Evolutionary conservation across 148 eudicot genomes (phyloP).

Genomic region (Vaccinium myrtillus): DNA sequence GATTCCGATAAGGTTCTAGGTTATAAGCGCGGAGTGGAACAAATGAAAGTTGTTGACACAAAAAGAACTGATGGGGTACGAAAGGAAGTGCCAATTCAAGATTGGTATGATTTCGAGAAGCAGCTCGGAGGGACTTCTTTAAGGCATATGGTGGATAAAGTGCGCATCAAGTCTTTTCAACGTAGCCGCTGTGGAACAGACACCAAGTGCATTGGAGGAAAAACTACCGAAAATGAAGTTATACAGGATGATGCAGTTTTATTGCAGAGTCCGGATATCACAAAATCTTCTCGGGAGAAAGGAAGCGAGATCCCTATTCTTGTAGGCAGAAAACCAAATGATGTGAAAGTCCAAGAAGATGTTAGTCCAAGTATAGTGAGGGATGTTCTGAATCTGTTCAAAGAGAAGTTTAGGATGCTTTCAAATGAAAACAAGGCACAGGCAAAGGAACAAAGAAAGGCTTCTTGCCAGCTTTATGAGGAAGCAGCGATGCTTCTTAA

Average conservation of each 20-base stretch:
- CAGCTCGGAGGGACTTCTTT: neutral
- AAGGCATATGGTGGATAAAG: neutral
- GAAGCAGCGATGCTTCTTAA: slow-evolving; percentile 27
- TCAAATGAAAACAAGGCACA: neutral
- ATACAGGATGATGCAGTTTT: slow-evolving; percentile 5
- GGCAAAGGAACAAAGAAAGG: neutral
- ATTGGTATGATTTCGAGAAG: neutral
- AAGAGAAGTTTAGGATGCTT: neutral
- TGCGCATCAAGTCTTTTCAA: neutral
- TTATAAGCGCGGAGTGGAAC: neutral
- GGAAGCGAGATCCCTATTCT: neutral
- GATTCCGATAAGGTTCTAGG: neutral
- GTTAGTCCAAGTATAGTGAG: slow-evolving; percentile 19
- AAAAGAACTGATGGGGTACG: neutral
- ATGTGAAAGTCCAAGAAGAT: neutral
- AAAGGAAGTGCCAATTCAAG: neutral
- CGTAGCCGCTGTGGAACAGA: neutral
- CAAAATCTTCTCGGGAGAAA: neutral
- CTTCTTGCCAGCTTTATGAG: neutral
- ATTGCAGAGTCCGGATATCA: neutral
- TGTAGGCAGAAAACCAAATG: neutral
- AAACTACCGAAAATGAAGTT: neutral
- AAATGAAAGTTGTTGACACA: neutral
- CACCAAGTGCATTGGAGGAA: neutral
- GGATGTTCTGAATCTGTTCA: slow-evolving; percentile 23